Evolutionary conservation across 225 moss, liverwort and hornwort species (phyloP).

Genomic region (Ulota crispa): DNA sequence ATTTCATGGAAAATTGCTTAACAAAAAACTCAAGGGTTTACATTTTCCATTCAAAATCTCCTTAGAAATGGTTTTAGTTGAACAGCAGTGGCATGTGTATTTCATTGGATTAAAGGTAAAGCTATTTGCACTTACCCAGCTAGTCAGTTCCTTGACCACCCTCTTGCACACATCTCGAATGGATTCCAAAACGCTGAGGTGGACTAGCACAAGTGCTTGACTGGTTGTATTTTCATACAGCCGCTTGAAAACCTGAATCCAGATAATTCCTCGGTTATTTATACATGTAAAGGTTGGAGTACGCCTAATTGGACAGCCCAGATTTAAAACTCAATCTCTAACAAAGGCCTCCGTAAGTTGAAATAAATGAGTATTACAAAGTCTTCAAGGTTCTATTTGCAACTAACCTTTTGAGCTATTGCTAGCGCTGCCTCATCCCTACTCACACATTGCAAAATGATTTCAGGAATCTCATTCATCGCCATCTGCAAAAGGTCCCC

Average conservation of each 20-base stretch:
- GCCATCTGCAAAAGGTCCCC: slow-evolving; percentile 49
- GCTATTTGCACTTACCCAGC: slow-evolving; percentile 63
- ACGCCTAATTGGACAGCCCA: neutral
- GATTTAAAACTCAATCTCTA: neutral
- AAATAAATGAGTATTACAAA: neutral
- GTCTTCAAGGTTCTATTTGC: neutral
- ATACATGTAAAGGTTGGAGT: neutral
- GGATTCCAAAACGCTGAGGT: slow-evolving; percentile 78
- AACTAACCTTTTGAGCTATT: slow-evolving; percentile 85
- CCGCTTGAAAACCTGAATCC: slow-evolving; percentile 77
- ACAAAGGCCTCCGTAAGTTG: slow-evolving; percentile 3
- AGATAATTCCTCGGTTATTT: slow-evolving; percentile 4
- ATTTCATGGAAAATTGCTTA: neutral
- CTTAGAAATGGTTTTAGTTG: neutral
- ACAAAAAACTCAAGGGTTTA: neutral
- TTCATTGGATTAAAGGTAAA: neutral
- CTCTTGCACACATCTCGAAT: slow-evolving; percentile 95
- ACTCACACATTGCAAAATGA: slow-evolving; percentile 80
- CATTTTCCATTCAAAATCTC: neutral
- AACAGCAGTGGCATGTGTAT: neutral
- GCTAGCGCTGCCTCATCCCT: slow-evolving; percentile 93
- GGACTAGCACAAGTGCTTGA: slow-evolving; percentile 69
- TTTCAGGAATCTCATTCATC: slow-evolving; percentile 78
- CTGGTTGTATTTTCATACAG: slow-evolving; percentile 79
- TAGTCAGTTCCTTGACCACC: slow-evolving; percentile 92